Evolutionary conservation across 257 asterid genomes (phyloP).

Genomic region (Plantago ovata): DNA sequence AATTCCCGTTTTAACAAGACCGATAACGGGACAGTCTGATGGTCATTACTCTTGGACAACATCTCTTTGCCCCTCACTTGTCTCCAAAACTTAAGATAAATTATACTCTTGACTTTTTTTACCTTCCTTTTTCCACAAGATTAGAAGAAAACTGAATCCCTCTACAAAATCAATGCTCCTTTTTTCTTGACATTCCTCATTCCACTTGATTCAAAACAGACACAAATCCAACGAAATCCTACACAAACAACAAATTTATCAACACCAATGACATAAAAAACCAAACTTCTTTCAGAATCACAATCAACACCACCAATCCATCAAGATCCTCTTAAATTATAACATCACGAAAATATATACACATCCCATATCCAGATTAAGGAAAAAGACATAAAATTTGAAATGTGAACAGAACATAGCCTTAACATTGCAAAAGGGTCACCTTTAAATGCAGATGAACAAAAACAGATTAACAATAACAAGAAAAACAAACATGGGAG

Average conservation of each 20-base stretch:
- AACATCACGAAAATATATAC: conserved; percentile 14
- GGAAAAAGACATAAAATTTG: conserved; percentile 19
- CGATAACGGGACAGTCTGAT: conserved; percentile 86
- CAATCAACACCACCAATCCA: conserved; percentile 7
- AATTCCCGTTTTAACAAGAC: conserved; percentile 86
- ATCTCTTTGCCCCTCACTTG: conserved; percentile 34
- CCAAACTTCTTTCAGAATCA: background rate
- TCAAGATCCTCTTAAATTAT: conserved; percentile 36
- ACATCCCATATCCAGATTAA: conserved; percentile 21
- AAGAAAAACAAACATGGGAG: conserved; percentile 15
- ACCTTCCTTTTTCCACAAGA: conserved; percentile 12
- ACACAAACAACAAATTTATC: conserved; percentile 18
- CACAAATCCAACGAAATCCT: conserved; percentile 49
- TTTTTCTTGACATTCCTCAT: conserved; percentile 18
- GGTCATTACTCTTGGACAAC: conserved; percentile 77
- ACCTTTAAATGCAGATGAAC: conserved; percentile 1
- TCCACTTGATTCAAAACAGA: conserved; percentile 29
- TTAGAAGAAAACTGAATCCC: conserved; percentile 20
- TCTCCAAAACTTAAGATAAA: conserved; percentile 20
- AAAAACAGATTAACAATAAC: conserved; percentile 13
- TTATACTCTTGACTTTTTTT: conserved; percentile 14
- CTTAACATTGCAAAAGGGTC: conserved; percentile 20
- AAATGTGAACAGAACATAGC: conserved; percentile 32
- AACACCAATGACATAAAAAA: conserved; percentile 18
- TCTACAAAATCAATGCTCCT: conserved; percentile 34